phyloP scores from a whole-genome alignment of 1,284 basidiomycete genomes.

The Ustilago trichophora region DNA sequence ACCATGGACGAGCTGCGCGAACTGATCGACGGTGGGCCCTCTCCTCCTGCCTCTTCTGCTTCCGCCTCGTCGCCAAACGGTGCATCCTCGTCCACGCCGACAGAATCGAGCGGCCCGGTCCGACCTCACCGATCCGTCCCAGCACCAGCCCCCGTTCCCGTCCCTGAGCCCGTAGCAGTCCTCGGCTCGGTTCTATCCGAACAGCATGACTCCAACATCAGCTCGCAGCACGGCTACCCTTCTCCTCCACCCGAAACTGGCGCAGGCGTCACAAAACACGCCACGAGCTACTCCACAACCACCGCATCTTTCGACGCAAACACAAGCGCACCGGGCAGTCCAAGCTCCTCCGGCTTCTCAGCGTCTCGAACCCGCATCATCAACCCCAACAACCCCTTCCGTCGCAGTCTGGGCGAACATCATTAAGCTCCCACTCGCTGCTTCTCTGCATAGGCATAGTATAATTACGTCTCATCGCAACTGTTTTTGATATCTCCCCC shows the following conservation, averaged over 20 bases:
- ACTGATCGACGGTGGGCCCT: constrained; percentile 47
- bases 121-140: constrained; percentile 13
- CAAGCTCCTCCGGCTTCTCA: constrained; percentile 24
- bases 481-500: too few species aligned
- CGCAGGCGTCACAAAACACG: constrained; percentile 13
- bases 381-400: constrained; percentile 58
- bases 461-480: too few species aligned
- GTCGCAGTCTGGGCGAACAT: constrained; percentile 37
- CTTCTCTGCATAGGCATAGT: too few species aligned
- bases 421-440: background rate
- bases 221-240: constrained; percentile 33
- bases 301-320: constrained; percentile 11
- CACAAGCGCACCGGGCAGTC: constrained; percentile 14
- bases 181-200: constrained; percentile 24
- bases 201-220: constrained; percentile 22
- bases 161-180: constrained; percentile 32
- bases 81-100: background rate
- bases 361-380: too few species aligned
- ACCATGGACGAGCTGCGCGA: constrained; percentile 57
- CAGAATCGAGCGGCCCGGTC: background rate
- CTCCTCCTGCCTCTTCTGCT: constrained; percentile 21
- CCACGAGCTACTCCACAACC: constrained; percentile 23
- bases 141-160: constrained; percentile 33
- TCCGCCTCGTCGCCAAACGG: constrained; percentile 13
- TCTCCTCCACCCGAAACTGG: constrained; percentile 31